These are phyloP conservation scores for Coniochaeta sp. DNA, from an alignment of 2,329 filamentous ascomycete genomes.

Conservation along the genomic window DNA sequence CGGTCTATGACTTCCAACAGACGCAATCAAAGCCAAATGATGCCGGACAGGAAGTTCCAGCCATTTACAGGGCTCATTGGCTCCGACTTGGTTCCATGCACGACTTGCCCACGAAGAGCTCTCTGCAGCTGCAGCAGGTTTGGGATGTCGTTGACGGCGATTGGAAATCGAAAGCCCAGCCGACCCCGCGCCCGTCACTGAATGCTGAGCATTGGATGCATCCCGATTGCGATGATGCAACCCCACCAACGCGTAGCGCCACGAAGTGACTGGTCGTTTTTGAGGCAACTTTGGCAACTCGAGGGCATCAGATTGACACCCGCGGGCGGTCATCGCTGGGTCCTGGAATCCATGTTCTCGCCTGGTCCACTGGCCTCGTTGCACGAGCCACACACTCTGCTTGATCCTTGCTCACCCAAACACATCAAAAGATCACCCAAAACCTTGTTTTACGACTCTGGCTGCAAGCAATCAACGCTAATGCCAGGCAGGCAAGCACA, in stretches of 20 bases:
- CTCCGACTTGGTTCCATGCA: background rate
- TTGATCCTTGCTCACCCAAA: background rate
- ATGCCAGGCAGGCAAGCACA: background rate
- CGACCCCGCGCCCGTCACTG: background rate
- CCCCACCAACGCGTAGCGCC: background rate
- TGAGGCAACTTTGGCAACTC: slow-evolving; percentile 5
- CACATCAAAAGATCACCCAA: background rate
- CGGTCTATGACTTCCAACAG: background rate
- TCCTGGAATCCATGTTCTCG: background rate
- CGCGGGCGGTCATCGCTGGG: background rate
- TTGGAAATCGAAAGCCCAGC: background rate
- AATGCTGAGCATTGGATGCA: too few relatives aligned
- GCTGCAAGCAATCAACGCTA: background rate
- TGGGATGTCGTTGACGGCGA: background rate
- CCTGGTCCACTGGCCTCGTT: background rate
- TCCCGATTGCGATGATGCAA: background rate
- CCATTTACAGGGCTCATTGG: background rate
- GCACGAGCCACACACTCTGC: background rate
- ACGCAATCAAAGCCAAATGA: background rate
- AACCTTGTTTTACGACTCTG: slow-evolving; percentile 1
- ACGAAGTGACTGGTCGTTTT: slow-evolving; percentile 6
- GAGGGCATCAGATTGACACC: background rate
- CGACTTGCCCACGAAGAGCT: background rate
- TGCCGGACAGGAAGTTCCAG: background rate
- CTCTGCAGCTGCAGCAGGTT: background rate